Evolutionary conservation across 805 yeast species (phyloP), one percentile per base, ranked within the genome.

Genomic region (Blastobotrys parvus): DNA sequence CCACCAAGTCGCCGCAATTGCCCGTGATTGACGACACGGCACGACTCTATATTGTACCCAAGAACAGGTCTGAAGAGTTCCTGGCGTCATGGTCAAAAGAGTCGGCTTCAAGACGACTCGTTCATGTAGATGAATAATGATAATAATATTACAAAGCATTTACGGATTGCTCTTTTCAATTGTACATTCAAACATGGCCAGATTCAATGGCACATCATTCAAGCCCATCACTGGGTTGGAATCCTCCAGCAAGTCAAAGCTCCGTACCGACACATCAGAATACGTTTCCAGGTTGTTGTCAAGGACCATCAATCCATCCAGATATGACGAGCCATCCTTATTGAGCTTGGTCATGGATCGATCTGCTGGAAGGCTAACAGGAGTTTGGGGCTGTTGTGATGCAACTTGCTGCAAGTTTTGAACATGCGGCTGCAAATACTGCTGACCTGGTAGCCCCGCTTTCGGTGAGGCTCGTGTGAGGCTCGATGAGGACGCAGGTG

Each of bases 31-130:
- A 89, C 54, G 71, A 74, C 46, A 70, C 82, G 32, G 69, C 86
- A 45, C 72, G 87, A 50, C 56, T 90, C 7, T 87, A 80, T 53
- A 74, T 86, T 21, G 89, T 89, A 17, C 95, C 96, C 6, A 85
- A 81, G 58, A 65, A 57, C 3, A 81, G 80, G 35, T 69, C 82
- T 2, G 66, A 70, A 17, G 67, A 57, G 4, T 89, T 95, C 95
- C 55, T 86, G 29, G 52, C 42, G 8, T 43, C 41, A 3, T 63
- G 67, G 66, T 53, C 56, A 25, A 60, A 60, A 31, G 50, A 51
- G 8, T 45, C 55, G 35, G 60, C 57, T 7, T 23, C 15, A 34
- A 13, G 20, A 13, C 42, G 31, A 15, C 37, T 38, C 4, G 4
- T 11, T 25, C 11, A 25, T 25, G 29, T 25, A 8, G 29, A 25